Evolutionary conservation across 768 basidiomycete genomes (phyloP).

Genomic region (Tylopilus subfusipes): DNA sequence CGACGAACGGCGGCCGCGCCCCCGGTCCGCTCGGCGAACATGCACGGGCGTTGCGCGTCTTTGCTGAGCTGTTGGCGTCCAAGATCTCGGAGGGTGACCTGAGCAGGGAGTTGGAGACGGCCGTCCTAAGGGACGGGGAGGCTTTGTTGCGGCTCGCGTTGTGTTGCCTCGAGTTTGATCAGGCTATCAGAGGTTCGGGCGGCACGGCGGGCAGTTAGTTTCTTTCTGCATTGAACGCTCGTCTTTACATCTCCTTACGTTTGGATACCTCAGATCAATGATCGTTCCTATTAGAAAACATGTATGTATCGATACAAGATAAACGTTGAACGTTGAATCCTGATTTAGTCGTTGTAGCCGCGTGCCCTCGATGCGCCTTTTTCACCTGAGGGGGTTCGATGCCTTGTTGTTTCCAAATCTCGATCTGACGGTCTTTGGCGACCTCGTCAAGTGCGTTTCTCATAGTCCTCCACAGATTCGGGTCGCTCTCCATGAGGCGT

Average conservation of each 20-base stretch:
- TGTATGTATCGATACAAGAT: conserved; percentile 9
- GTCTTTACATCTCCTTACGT: neutral
- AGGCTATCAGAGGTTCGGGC: conserved; percentile 9
- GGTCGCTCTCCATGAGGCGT: conserved; percentile 82
- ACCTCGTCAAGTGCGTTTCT: conserved; percentile 56
- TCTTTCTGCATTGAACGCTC: neutral
- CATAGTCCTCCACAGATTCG: conserved; percentile 70
- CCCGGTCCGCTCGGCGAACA: neutral
- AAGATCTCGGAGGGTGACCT: conserved; percentile 10
- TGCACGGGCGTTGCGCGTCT: conserved; percentile 14
- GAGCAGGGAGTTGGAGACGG: conserved; percentile 16
- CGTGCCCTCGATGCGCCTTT: conserved; percentile 37
- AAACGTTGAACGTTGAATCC: neutral
- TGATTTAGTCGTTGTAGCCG: conserved; percentile 58
- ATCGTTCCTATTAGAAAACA: neutral
- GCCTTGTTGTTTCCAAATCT: conserved; percentile 69
- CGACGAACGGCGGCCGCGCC: neutral
- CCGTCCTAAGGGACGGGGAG: conserved; percentile 24
- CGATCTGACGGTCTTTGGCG: conserved; percentile 71
- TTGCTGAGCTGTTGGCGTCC: conserved; percentile 12
- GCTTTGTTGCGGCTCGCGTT: conserved; percentile 17
- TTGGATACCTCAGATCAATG: neutral
- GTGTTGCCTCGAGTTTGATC: conserved; percentile 22
- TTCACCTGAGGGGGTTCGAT: conserved; percentile 36
- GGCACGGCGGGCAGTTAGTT: neutral